Percentiles rank a stretch among this genome's conserved stretches.
Conservation (phyloP, 2,329 filamentous ascomycete genomes). For the Monilinia laxa region DNA sequence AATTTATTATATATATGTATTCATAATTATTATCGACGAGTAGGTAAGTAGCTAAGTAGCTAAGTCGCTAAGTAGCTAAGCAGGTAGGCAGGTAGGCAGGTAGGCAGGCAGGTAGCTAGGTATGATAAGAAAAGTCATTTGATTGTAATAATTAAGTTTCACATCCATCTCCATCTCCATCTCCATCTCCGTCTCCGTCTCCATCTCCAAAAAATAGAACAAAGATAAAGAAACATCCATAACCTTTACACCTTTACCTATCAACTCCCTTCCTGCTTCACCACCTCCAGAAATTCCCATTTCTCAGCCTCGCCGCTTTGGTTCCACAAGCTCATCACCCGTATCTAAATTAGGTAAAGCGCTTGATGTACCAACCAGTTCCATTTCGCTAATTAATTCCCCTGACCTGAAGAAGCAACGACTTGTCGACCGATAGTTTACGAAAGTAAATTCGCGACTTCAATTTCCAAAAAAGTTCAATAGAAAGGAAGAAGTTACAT, state of each 20-base stretch:
- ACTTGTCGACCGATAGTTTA: constrained; percentile 33
- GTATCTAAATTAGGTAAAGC: constrained; percentile 22
- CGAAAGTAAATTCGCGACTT: constrained; percentile 27
- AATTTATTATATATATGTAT: no score
- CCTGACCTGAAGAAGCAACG: constrained; percentile 34
- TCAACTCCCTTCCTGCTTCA: no score
- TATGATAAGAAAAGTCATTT: not conserved
- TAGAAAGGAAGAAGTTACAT: not conserved
- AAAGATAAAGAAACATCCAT: not conserved
- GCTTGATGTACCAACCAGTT: constrained; percentile 9
- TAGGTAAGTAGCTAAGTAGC: no score
- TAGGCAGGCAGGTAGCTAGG: no score
- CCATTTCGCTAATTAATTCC: constrained; percentile 34
- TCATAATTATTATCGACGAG: no score
- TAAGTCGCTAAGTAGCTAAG: no score
- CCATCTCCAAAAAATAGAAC: not conserved
- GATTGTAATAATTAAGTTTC: not conserved
- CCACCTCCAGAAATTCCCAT: constrained; percentile 14
- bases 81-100: no score
- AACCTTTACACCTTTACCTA: no score
- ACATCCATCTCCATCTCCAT: no score
- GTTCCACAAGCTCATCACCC: constrained; percentile 15
- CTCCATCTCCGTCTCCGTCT: no score
- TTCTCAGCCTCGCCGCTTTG: constrained; percentile 22
- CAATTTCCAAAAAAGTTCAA: constrained; percentile 19